Conservation (phyloP, 768 basidiomycete genomes). For the Boletus barrowsii region DNA sequence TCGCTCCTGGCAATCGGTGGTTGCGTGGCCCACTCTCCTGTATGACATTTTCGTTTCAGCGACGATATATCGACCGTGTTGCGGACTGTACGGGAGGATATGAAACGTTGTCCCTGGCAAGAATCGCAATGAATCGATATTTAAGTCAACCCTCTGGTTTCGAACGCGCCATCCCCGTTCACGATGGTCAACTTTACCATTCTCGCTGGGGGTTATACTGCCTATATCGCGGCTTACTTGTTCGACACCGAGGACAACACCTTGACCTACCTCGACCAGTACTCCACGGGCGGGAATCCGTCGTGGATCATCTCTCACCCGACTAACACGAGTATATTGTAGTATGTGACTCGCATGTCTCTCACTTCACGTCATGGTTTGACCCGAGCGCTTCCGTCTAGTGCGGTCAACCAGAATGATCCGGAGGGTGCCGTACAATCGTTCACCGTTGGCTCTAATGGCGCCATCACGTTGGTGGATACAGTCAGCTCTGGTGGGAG, state of each 20-base stretch:
- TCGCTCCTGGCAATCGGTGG: too few species aligned
- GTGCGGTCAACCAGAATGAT: constrained; percentile 57
- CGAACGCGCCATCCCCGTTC: not conserved
- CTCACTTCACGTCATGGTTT: not conserved
- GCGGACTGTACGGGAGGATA: not conserved
- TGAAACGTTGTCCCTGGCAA: not conserved
- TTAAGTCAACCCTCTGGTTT: too few species aligned
- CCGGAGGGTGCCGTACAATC: constrained; percentile 49
- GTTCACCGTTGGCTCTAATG: constrained; percentile 47
- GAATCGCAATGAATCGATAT: too few species aligned
- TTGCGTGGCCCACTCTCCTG: too few species aligned
- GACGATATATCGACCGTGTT: too few species aligned
- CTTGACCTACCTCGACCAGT: constrained; percentile 46
- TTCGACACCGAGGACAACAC: constrained; percentile 52
- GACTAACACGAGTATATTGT: constrained; percentile 55
- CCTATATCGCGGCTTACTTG: constrained; percentile 60
- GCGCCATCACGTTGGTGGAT: constrained; percentile 43
- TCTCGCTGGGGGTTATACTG: constrained; percentile 61
- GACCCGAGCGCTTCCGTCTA: constrained; percentile 20
- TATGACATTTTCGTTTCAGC: too few species aligned
- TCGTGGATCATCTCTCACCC: constrained; percentile 63
- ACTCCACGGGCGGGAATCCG: constrained; percentile 41
- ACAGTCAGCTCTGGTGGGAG: constrained; percentile 49
- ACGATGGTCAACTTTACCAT: constrained; percentile 67
- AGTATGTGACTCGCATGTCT: constrained; percentile 40